Conservation (phyloP, 768 basidiomycete species). For the Asterophora parasitica region DNA sequence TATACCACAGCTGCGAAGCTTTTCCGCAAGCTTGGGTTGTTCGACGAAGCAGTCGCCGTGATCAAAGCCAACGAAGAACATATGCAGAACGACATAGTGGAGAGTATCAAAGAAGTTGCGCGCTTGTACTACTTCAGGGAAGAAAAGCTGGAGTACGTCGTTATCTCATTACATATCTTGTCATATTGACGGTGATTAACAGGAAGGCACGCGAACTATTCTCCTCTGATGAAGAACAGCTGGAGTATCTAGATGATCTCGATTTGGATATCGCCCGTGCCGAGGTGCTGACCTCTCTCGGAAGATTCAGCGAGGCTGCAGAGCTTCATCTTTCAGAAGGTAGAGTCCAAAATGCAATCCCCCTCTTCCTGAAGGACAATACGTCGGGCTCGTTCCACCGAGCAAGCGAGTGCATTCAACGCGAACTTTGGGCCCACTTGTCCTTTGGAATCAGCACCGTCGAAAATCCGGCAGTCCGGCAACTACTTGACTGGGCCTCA, state of each 20-base stretch:
- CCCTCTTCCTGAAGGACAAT: constrained; percentile 34
- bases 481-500: constrained; percentile 24
- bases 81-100: constrained; percentile 28
- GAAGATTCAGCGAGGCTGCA: constrained; percentile 45
- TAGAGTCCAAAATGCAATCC: constrained; percentile 41
- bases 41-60: constrained; percentile 50
- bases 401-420: constrained; percentile 36
- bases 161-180: background rate
- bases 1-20: constrained; percentile 39
- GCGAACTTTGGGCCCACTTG: constrained; percentile 40
- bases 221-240: constrained; percentile 40
- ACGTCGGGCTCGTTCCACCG: constrained; percentile 23
- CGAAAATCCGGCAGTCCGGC: constrained; percentile 9
- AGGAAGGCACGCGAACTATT: constrained; percentile 51
- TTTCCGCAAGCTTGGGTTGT: constrained; percentile 45
- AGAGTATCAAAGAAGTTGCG: constrained; percentile 38
- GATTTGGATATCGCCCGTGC: constrained; percentile 48
- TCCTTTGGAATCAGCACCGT: constrained; percentile 32
- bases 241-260: constrained; percentile 54
- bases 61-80: constrained; percentile 29
- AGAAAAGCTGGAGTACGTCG: constrained; percentile 29
- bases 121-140: constrained; percentile 41
- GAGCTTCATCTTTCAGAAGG: constrained; percentile 46
- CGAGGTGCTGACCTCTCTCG: constrained; percentile 36
- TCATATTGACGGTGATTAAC: background rate